These are phyloP conservation scores for Ogataea pignaliae DNA, from an alignment of 805 yeast species.

Conservation along the genomic window DNA sequence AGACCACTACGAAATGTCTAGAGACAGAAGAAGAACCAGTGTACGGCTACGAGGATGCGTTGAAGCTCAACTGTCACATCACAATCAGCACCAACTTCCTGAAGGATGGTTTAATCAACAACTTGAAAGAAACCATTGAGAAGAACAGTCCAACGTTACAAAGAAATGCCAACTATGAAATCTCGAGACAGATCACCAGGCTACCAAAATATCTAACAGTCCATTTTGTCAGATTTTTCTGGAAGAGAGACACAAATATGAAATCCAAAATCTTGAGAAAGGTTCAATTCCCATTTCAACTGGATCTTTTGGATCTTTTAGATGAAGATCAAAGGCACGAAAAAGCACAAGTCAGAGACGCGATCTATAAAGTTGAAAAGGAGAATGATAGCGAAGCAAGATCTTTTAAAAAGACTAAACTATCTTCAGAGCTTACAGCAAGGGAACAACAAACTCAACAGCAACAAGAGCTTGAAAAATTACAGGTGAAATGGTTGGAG, in stretches of 20 bases:
- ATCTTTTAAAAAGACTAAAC: slow-evolving; percentile 62
- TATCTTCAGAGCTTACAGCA: slow-evolving; percentile 37
- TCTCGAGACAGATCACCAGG: slow-evolving; percentile 57
- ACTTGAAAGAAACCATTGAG: slow-evolving; percentile 72
- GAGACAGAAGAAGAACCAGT: slow-evolving; percentile 42
- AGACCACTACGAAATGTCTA: slow-evolving; percentile 57
- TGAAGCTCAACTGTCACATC: slow-evolving; percentile 87
- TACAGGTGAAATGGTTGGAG: slow-evolving; percentile 44
- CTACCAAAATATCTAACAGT: slow-evolving; percentile 86
- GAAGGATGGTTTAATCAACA: slow-evolving; percentile 74
- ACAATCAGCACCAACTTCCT: slow-evolving; percentile 79
- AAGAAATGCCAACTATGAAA: slow-evolving; percentile 65
- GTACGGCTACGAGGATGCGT: slow-evolving; percentile 50
- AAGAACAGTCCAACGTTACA: slow-evolving; percentile 70
- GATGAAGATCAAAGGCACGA: slow-evolving; percentile 69
- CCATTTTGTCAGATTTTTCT: slow-evolving; percentile 90
- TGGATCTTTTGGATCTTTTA: slow-evolving; percentile 82
- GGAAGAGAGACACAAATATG: slow-evolving; percentile 89
- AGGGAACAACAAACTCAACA: slow-evolving; percentile 55
- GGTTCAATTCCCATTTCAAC: slow-evolving; percentile 90
- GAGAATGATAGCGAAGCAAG: slow-evolving; percentile 67
- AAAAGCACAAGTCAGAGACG: slow-evolving; percentile 71
- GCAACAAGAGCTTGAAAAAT: slow-evolving; percentile 42
- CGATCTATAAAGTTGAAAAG: slow-evolving; percentile 70
- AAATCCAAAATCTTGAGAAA: slow-evolving; percentile 92